Evolutionary conservation across 192 early-diverging fungal genomes (phyloP).

Genomic region (Mortierella alpina): DNA sequence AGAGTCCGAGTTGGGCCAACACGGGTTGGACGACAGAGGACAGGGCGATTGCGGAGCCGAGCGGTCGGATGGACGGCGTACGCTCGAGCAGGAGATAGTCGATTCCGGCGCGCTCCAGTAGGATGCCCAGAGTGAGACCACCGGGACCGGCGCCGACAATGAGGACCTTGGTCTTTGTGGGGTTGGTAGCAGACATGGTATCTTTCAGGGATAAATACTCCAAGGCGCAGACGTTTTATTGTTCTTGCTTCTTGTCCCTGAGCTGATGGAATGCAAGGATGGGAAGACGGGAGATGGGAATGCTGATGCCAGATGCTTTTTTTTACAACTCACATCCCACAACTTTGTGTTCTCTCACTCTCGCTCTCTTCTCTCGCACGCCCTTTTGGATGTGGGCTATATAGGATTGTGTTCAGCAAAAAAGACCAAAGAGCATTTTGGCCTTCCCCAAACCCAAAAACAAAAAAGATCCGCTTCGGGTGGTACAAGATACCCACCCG

Average conservation of each 20-base stretch:
- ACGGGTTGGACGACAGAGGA: slow-evolving; percentile 28
- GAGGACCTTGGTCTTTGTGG: slow-evolving; percentile 14
- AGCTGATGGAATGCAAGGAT: neutral
- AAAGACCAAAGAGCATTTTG: no score
- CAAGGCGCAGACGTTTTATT: neutral
- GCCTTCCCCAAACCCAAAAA: no score
- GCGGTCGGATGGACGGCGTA: slow-evolving; percentile 2
- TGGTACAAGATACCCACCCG: no score
- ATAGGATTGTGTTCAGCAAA: no score
- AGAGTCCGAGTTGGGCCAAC: slow-evolving; percentile 46
- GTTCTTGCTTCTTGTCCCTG: neutral
- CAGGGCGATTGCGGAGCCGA: slow-evolving; percentile 44
- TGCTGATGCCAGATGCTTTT: neutral
- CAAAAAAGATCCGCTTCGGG: no score
- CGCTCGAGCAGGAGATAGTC: slow-evolving; percentile 49
- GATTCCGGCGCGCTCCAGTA: slow-evolving; percentile 36
- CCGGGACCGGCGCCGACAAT: slow-evolving; percentile 47
- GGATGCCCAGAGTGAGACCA: slow-evolving; percentile 41
- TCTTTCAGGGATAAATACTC: no score
- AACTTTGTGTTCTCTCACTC: no score
- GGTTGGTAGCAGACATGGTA: no score
- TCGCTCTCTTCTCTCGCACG: no score
- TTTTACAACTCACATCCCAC: neutral
- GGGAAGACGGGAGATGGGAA: neutral
- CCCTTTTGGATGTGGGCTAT: no score